Base-by-base conservation (phyloP, 345 rosid species). In the Pistacia integerrima region DNA sequence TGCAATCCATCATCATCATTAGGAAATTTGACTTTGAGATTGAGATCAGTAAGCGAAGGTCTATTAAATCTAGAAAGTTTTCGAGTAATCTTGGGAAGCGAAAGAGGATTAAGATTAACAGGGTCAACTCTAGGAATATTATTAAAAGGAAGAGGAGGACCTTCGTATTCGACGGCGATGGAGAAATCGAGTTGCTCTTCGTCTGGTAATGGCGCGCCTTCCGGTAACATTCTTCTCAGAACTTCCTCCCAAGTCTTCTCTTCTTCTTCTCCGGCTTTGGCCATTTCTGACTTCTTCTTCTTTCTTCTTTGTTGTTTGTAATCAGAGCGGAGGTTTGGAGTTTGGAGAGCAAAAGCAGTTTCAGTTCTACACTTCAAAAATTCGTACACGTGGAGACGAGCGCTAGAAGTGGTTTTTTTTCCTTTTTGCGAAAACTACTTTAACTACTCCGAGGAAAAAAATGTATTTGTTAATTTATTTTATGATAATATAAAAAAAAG, bases 131-230 rank as follows among this genome's bases (percentile, higher is more conserved):
- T 76, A 11, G 93, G 93, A 76, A 90, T 81, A 14, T 78, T 80
- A 11, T 78, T 80, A 74, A 78, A 87, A 22, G 86, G 52, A n/a
- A 90, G 56, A 0, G 91, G 85, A 60, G 93, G 93, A 2, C 91
- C 93, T 48, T 85, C 78, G 73, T 90, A 90, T 57, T 82, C 88
- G 8, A 90, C 69, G 2, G 91, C 93, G 72, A 90, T 84, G 30
- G 90, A 90, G 79, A 80, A 90, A 79, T 90, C 90, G 69, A 86
- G 87, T 41, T 82, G 82, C 22, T 78, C 86, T 67, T 88, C 89
- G 70, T 83, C 85, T 1, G 84, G 85, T 36, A 84, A 69, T 0
- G 87, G 86, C 2, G 86, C 85, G 11, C 88, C 87, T 20, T 74
- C 82, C 20, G 85, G 90, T 18, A 83, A 68, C 90, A 85, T 83